Evolutionary conservation across 768 basidiomycete genomes (phyloP), one percentile per base, ranked within the genome.

Genomic region (Tricholoma terreum): DNA sequence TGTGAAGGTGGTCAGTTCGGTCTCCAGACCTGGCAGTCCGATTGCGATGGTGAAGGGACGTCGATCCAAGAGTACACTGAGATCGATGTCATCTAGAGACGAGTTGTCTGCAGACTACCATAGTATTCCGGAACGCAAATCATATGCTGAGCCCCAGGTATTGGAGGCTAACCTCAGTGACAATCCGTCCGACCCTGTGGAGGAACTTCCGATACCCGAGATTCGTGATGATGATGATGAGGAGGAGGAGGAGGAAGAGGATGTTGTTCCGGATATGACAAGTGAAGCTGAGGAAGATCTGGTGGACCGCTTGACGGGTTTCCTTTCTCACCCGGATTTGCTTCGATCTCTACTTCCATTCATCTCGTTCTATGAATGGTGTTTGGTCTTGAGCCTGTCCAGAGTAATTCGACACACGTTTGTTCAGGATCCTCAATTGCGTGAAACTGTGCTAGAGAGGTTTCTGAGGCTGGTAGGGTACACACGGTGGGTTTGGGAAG

Each of bases 391-490:
- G 49, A 75, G 79, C 15, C 70, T 85, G 11, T 84, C 81, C 65
- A 82, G 84, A 67, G 75, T 75, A 42, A 75, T 87, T 9, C 77
- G 83, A 38, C 69, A 71, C 22, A 64, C 71, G 49, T 58, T 91
- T 40, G 79, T 81, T 51, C 77, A 82, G 61, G 76, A 70, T 21
- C 69, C 77, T 6, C 73, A 73, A 35, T 69, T 90, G 36, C 73
- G 83, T 36, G 92, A 93, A 67, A 76, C 71, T 9, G 82, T 89
- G 12, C 67, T 94, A 58, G 86, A 89, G 71, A 73, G 86, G 33
- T 92, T 81, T 69, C 69, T 94, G 62, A 73, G 73, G 34, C 85
- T 84, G 1, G 83, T 93, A 5, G 92, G 92, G 14, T 94, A 93
- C 70, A 63, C 67, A 50, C 74, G 81, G 54, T 94, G 92, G 92